Conservation (phyloP, 306 rosid species). For the Trifolium repens region DNA sequence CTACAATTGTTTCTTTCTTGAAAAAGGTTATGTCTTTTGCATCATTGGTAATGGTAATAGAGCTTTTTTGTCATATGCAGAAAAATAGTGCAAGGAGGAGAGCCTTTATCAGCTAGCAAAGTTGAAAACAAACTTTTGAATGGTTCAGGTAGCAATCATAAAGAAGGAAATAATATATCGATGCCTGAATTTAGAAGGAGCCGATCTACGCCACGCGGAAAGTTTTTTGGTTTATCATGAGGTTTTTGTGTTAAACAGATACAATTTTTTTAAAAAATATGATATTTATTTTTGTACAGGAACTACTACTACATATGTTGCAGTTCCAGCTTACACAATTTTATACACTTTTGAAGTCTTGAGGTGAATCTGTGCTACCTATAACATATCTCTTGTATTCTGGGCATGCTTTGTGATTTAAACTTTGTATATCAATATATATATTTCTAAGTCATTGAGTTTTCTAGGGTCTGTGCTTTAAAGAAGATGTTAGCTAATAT, state of each 20-base stretch:
- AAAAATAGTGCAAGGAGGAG: slow-evolving; percentile 56
- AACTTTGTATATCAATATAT: slow-evolving; percentile 37
- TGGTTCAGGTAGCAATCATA: slow-evolving; percentile 54
- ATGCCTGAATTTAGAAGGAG: slow-evolving; percentile 76
- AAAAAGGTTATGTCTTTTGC: slow-evolving; percentile 11
- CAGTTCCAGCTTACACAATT: slow-evolving; percentile 42
- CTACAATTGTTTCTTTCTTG: background rate
- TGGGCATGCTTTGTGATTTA: slow-evolving; percentile 45
- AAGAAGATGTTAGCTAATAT: background rate
- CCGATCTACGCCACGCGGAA: slow-evolving; percentile 87
- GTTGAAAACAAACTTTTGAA: slow-evolving; percentile 62
- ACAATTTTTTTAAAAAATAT: background rate
- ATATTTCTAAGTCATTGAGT: slow-evolving; percentile 15
- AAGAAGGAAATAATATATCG: slow-evolving; percentile 62
- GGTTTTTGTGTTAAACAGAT: slow-evolving; percentile 34
- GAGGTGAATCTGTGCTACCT: slow-evolving; percentile 41
- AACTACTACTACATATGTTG: slow-evolving; percentile 44
- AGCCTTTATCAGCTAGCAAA: slow-evolving; percentile 59
- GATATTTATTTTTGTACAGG: slow-evolving; percentile 54
- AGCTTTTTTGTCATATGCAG: slow-evolving; percentile 52
- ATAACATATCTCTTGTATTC: slow-evolving; percentile 35
- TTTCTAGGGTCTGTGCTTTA: slow-evolving; percentile 14
- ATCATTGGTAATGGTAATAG: slow-evolving; percentile 16
- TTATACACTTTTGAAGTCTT: slow-evolving; percentile 43
- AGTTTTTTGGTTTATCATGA: slow-evolving; percentile 64